phyloP scores from a whole-genome alignment of 2,329 filamentous ascomycete species.

The Balansia obtecta region DNA sequence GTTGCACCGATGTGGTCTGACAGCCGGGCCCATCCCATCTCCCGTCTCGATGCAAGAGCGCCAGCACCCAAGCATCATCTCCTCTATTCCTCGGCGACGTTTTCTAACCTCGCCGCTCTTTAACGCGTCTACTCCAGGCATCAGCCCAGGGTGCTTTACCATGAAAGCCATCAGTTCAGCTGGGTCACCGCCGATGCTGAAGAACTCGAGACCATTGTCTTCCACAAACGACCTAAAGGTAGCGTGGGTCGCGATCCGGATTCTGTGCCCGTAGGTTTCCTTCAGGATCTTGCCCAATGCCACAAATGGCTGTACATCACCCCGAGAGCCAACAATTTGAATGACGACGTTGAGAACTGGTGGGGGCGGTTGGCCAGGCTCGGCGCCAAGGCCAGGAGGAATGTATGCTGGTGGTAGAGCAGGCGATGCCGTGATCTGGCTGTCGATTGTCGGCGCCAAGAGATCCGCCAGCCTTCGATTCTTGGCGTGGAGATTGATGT shows the following conservation, averaged over 20 bases:
- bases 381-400: slow-evolving; percentile 57
- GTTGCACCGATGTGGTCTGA: slow-evolving; percentile 32
- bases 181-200: slow-evolving; percentile 64
- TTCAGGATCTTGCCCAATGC: slow-evolving; percentile 55
- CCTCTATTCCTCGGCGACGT: slow-evolving; percentile 59
- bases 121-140: slow-evolving; percentile 69
- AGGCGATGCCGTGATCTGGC: slow-evolving; percentile 37
- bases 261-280: slow-evolving; percentile 54
- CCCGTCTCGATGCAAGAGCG: slow-evolving; percentile 71
- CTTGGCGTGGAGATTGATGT: slow-evolving; percentile 68
- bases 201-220: slow-evolving; percentile 63
- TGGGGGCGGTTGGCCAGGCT: slow-evolving; percentile 42
- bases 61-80: slow-evolving; percentile 81
- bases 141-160: slow-evolving; percentile 78
- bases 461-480: slow-evolving; percentile 53
- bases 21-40: slow-evolving; percentile 44
- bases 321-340: slow-evolving; percentile 62
- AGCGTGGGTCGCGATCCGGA: slow-evolving; percentile 61
- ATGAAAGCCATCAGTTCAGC: slow-evolving; percentile 76
- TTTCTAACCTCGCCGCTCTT: slow-evolving; percentile 66
- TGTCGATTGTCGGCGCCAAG: slow-evolving; percentile 49
- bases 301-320: slow-evolving; percentile 66
- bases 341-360: slow-evolving; percentile 58
- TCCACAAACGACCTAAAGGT: slow-evolving; percentile 57
- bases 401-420: slow-evolving; percentile 56